Evolutionary conservation across 768 basidiomycete species (phyloP), one percentile per base, ranked within the genome.

Genomic region (Leucogyrophana mollusca): DNA sequence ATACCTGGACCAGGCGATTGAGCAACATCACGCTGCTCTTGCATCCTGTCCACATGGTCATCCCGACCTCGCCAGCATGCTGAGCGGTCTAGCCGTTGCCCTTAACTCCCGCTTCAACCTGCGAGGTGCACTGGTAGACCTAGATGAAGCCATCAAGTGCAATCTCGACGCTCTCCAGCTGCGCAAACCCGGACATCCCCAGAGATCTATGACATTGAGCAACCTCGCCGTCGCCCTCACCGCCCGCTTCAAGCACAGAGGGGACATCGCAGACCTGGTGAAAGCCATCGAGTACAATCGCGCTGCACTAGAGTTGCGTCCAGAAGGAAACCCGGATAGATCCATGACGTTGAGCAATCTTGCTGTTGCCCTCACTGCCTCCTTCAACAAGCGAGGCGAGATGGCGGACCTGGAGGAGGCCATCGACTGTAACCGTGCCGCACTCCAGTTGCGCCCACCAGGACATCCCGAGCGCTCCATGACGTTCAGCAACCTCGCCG

Each of bases 171-270:
- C 41, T 21, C 18, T 37, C 16, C 10, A 2, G 5, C 17, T 37
- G n/a, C n/a, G n/a, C n/a, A n/a, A n/a, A n/a, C n/a, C n/a, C n/a
- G 35, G 23, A 35, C 42, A 58, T 32, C 46, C 52, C 10, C 7
- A 9, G 14, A 24, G 35, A 7, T 2, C 18, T 14, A 1, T 11
- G 8, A 27, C 34, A 23, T 48, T 56, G n/a, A 40, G 21, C 27
- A 55, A 56, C 43, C 52, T 59, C n/a, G 53, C 47, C 3, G 33
- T 20, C 43, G 43, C 51, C 10, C 38, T 59, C 18, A 11, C 3
- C 22, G 24, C 0, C 14, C 34, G 56, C 11, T 55, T 46, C 35
- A 7, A 49, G 24, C 33, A 42, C 22, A 20, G 21, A 32, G 53
- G 56, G 4, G 33, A 43, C 16, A 7, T 17, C 4, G 20, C 43